Percentiles rank a stretch among this genome's conserved stretches.
These are phyloP conservation scores for Closterium sp. DNA, from an alignment of 139 green algal genomes.

Conservation along the genomic window DNA sequence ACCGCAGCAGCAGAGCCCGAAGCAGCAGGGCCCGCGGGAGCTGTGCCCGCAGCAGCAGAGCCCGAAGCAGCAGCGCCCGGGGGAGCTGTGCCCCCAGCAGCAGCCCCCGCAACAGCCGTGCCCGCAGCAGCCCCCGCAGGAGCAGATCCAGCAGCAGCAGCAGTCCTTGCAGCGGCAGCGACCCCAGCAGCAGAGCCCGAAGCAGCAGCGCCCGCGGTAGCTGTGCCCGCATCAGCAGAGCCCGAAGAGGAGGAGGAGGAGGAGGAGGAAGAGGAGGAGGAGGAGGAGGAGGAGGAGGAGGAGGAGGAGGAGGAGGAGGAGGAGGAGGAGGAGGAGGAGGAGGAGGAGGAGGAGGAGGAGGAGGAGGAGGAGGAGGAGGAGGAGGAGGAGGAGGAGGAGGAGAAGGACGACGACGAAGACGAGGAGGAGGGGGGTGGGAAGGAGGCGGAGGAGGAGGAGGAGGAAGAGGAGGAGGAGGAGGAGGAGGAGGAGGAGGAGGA, in stretches of 20 bases:
- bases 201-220: background rate
- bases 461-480: too few species aligned
- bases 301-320: background rate
- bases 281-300: background rate
- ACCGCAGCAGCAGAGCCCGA: too few species aligned
- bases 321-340: background rate
- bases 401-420: background rate
- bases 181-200: background rate
- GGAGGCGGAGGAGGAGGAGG: background rate
- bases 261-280: background rate
- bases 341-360: background rate
- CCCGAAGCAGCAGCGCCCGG: too few species aligned
- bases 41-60: too few species aligned
- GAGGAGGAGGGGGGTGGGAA: background rate
- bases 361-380: background rate
- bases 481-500: too few species aligned
- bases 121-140: too few species aligned
- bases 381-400: background rate
- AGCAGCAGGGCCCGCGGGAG: too few species aligned
- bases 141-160: too few species aligned
- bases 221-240: background rate
- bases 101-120: too few species aligned
- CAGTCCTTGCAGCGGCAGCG: background rate
- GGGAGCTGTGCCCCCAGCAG: too few species aligned
- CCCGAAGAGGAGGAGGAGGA: background rate